A percentile compares a stretch with the other conserved stretches of the same genome.
These are phyloP conservation scores for Metschnikowia hibisci DNA, from an alignment of 805 yeast species.

Conservation along the genomic window DNA sequence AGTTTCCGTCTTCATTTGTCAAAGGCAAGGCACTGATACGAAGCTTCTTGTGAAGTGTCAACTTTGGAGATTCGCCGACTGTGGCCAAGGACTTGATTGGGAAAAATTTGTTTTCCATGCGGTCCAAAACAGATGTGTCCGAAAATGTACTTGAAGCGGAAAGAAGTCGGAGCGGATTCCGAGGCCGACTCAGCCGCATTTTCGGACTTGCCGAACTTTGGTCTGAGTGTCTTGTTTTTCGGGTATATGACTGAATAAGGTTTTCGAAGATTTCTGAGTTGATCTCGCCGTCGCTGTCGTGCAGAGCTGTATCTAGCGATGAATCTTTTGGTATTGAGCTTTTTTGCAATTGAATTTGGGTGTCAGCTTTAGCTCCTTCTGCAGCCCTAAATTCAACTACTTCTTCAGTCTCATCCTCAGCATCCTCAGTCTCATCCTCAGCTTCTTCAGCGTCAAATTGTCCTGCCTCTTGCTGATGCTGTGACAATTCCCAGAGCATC, in stretches of 20 bases:
- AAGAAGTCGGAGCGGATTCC: conserved; percentile 26
- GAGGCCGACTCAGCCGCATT: background rate
- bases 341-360: no score
- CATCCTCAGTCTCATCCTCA: background rate
- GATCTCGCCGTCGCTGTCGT: background rate
- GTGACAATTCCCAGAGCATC: background rate
- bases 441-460: background rate
- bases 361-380: background rate
- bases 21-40: conserved; percentile 32
- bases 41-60: conserved; percentile 40
- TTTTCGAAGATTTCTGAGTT: background rate
- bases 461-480: background rate
- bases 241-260: background rate
- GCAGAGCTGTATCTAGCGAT: background rate
- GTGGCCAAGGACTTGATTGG: conserved; percentile 35
- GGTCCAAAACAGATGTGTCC: background rate
- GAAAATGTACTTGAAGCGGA: conserved; percentile 15
- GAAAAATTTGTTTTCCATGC: conserved; percentile 6
- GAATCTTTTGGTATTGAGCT: no score
- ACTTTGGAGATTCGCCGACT: conserved; percentile 31
- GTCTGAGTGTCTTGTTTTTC: conserved; percentile 2
- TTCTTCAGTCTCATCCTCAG: background rate
- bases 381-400: background rate
- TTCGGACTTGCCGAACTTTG: background rate
- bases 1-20: background rate